Conservation (phyloP, 108 stramenopile genomes). For the Epithemia pelagica region DNA sequence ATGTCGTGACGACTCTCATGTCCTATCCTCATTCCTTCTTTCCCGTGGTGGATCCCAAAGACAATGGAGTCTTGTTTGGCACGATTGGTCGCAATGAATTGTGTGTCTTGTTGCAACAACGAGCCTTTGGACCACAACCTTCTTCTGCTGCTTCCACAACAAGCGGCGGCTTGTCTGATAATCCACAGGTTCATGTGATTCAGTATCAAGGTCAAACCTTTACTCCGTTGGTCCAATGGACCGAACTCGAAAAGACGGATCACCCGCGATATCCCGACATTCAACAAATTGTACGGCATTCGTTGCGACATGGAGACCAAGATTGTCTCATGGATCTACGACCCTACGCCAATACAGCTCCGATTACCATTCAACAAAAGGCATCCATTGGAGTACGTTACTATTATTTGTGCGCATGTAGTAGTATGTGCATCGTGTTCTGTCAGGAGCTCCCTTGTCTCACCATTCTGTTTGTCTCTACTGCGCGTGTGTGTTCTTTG, state of each 20-base stretch:
- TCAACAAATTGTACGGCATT: slow-evolving; percentile 19
- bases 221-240: slow-evolving; percentile 43
- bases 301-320: slow-evolving; percentile 30
- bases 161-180: background rate
- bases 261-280: slow-evolving; percentile 61
- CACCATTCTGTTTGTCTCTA: background rate
- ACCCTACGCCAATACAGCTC: slow-evolving; percentile 63
- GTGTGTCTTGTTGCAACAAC: slow-evolving; percentile 36
- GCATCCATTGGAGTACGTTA: slow-evolving; percentile 37
- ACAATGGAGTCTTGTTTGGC: slow-evolving; percentile 40
- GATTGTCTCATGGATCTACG: slow-evolving; percentile 48
- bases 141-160: background rate
- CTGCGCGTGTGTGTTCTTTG: background rate
- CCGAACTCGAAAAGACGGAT: slow-evolving; percentile 33
- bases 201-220: slow-evolving; percentile 12
- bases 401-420: background rate
- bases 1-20: slow-evolving; percentile 36
- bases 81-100: slow-evolving; percentile 44
- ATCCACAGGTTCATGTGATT: slow-evolving; percentile 1
- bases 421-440: background rate
- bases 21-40: slow-evolving; percentile 42
- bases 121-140: slow-evolving; percentile 35
- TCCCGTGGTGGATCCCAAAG: slow-evolving; percentile 51
- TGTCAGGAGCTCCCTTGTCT: background rate
- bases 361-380: slow-evolving; percentile 41